Evolutionary conservation across 2,329 filamentous ascomycete species (phyloP).

Genomic region (Fonsecaea monophora): DNA sequence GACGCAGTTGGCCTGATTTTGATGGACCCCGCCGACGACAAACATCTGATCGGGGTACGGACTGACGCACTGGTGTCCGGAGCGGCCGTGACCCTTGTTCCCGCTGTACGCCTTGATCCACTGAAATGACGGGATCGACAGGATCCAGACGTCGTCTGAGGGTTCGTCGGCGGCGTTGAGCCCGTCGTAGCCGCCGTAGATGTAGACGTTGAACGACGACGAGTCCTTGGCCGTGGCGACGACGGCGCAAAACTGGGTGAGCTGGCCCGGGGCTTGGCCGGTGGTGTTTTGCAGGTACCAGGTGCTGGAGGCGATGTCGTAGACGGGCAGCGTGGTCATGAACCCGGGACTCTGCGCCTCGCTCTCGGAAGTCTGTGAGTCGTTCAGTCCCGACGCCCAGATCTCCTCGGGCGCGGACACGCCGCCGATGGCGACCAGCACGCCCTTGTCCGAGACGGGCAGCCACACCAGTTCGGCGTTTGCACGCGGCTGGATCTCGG

Average conservation of each 20-base stretch:
- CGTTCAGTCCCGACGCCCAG: slow-evolving; percentile 34
- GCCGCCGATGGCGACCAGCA: slow-evolving; percentile 51
- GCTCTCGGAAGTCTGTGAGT: slow-evolving; percentile 30
- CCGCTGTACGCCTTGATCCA: slow-evolving; percentile 44
- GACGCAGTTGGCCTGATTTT: slow-evolving; percentile 35
- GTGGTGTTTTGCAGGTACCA: slow-evolving; percentile 54
- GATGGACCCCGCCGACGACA: slow-evolving; percentile 46
- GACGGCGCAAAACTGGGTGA: slow-evolving; percentile 51
- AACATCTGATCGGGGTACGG: slow-evolving; percentile 59
- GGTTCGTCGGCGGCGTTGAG: slow-evolving; percentile 42
- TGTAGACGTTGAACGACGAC: slow-evolving; percentile 48
- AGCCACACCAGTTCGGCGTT: slow-evolving; percentile 71
- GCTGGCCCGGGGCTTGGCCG: slow-evolving; percentile 45
- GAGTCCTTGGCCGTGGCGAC: slow-evolving; percentile 48
- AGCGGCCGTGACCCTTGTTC: slow-evolving; percentile 44
- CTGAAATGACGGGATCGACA: slow-evolving; percentile 46
- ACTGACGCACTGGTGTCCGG: slow-evolving; percentile 46
- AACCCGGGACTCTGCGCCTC: slow-evolving; percentile 41
- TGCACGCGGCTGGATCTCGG: slow-evolving; percentile 61
- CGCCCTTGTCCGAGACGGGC: slow-evolving; percentile 48
- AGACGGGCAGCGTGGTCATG: slow-evolving; percentile 49
- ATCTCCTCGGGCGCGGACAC: slow-evolving; percentile 39
- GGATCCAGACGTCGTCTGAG: slow-evolving; percentile 46
- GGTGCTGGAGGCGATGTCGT: slow-evolving; percentile 44
- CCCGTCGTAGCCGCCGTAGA: slow-evolving; percentile 47